Evolutionary conservation across 164 flowering plant species (phyloP), one percentile per base, ranked within the genome.

Genomic region (Euptelea pleiosperma): DNA sequence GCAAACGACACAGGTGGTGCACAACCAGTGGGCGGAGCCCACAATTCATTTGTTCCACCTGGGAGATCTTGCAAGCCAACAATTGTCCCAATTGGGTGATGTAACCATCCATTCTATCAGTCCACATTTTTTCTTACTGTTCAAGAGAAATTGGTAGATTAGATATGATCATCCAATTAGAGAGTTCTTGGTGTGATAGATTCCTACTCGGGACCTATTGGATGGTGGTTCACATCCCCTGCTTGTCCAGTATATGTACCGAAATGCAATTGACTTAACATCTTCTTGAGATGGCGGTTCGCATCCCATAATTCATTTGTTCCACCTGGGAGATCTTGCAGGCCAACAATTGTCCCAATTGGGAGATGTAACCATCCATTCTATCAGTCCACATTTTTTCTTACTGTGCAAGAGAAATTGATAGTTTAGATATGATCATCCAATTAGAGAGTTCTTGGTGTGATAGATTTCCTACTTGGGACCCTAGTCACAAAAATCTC

Each of bases 401-500:
- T 1, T 8, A 49, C 25, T 1, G 15, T n/a, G 8, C 0, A 15
- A 4, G 31, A 18, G 10, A 7, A 30, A 36, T 2, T 46, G 28
- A 46, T 24, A 25, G 28, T 6, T 15, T 25, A 21, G 58, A 37
- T 36, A 34, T 52, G 40, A 51, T 51, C 55, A 51, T 51, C 39
- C 57, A 10, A 5, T 35, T 3, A 1, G 6, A 40, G 22, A 18
- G 16, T 18, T 40, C 34, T 47, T 42, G 24, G 25, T 12, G 6
- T 51, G 14, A 7, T 21, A 12, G 22, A 36, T n/a, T 9, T 35
- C 40, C 19, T 33, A 49, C 10, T 30, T 12, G 58, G 3, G 26
- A 4, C 26, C 21, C n/a, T n/a, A n/a, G n/a, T n/a, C n/a, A n/a
- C n/a, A n/a, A n/a, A n/a, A n/a, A n/a, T n/a, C n/a, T n/a, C n/a